A percentile compares a stretch with the other conserved stretches of the same genome.
Evolutionary conservation across 2,329 filamentous ascomycete species (phyloP).

Genomic region (Monosporascus ibericus): DNA sequence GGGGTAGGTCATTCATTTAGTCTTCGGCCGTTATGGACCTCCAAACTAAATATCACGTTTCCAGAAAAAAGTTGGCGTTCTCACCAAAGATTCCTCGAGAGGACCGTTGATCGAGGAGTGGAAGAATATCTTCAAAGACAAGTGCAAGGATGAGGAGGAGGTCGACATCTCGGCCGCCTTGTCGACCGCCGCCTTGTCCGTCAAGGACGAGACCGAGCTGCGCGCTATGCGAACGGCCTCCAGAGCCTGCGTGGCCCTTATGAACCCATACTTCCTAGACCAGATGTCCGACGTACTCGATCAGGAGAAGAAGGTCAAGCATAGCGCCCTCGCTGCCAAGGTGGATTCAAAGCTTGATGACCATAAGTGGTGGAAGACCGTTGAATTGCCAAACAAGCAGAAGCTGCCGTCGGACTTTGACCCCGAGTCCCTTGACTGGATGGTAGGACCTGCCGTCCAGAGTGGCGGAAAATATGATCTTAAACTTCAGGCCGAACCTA

Average conservation of each 20-base stretch:
- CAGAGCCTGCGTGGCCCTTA: constrained; percentile 86
- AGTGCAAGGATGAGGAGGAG: constrained; percentile 80
- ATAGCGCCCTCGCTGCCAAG: constrained; percentile 78
- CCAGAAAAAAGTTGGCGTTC: constrained; percentile 82
- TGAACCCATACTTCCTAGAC: constrained; percentile 95
- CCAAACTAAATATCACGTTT: constrained; percentile 3
- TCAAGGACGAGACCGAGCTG: constrained; percentile 93
- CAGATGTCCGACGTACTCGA: constrained; percentile 97
- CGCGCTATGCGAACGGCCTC: constrained; percentile 92
- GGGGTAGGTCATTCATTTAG: constrained; percentile 55
- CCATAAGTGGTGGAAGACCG: constrained; percentile 82
- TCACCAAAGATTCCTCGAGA: constrained; percentile 76
- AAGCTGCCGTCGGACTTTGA: constrained; percentile 88
- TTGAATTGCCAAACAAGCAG: constrained; percentile 60
- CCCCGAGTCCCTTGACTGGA: constrained; percentile 85
- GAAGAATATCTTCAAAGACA: constrained; percentile 74
- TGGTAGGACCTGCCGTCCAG: constrained; percentile 82
- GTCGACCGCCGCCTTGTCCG: constrained; percentile 75
- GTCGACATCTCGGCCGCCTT: constrained; percentile 79
- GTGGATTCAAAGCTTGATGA: constrained; percentile 91
- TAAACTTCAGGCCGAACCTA: constrained; percentile 70
- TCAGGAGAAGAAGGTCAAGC: constrained; percentile 94
- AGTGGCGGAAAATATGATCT: constrained; percentile 95
- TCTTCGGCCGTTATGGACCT: constrained; percentile 1
- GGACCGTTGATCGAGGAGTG: constrained; percentile 95